Base-by-base conservation (phyloP, 225 moss, liverwort and hornwort genomes). In the Bryum argenteum region DNA sequence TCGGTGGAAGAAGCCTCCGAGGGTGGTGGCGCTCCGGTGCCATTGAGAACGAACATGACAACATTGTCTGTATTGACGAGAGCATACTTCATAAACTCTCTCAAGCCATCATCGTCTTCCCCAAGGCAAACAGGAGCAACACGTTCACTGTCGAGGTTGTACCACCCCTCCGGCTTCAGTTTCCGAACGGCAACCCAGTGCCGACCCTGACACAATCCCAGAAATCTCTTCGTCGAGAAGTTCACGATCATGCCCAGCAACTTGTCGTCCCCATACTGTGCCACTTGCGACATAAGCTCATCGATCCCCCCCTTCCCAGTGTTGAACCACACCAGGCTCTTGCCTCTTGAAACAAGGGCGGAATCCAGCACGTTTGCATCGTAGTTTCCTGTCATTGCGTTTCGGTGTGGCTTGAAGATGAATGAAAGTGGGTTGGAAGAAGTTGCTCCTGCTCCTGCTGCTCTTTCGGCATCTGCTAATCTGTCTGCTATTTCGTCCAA, bases 131-230 rank as follows among this genome's bases (percentile, higher is more conserved):
- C 33, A 33, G 33, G 33, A 33, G 33, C 33, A 33, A 6, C 33
- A 33, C 33, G 39, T 57, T 91, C 88, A 52, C 98, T 98, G 75
- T 98, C 98, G 33, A 98, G 61, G 65, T 94, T 89, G 67, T 89
- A 98, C 98, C 98, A 98, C 21, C 61, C 2, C 40, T 88, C 92
- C 14, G 85, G 73, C 16, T 17, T 48, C 16, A 94, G 61, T 61
- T 83, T 84, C 41, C 92, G 80, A 20, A 98, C 28, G 8, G 98
- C 79, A 41, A 92, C 85, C 98, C 98, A 98, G 72, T 98, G 98
- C 56, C 98, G 76, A n/a, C 71, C 77, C 65, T 83, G 88, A 88
- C 88, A 88, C 33, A 91, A 10, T 11, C 91, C 87, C 6, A 81
- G 59, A 66, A 74, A 81, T 41, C 67, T 87, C 24, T 56, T 80